phyloP scores from a whole-genome alignment of 176 grass and related monocot genomes.

The Coix lacrymajobi region DNA sequence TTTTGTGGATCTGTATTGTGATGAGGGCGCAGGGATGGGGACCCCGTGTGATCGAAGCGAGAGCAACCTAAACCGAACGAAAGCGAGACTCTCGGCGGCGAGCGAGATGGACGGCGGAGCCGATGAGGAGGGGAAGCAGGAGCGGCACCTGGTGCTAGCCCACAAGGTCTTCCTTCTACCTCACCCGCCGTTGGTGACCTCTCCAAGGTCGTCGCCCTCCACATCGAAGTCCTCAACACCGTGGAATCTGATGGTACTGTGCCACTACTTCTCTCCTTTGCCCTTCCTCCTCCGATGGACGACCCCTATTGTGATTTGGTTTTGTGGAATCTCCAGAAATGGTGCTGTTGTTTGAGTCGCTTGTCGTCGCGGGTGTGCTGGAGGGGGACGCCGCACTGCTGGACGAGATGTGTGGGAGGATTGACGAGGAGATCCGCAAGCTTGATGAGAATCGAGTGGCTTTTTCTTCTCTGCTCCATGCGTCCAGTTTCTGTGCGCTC shows the following conservation, averaged over 20 bases:
- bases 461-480: not conserved
- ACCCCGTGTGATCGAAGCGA: not conserved
- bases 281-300: too few species aligned
- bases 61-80: too few species aligned
- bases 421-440: conserved; percentile 82
- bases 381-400: conserved; percentile 59
- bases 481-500: too few species aligned
- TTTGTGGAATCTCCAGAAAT: too few species aligned
- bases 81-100: not conserved
- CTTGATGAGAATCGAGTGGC: conserved; percentile 70
- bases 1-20: too few species aligned
- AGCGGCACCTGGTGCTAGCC: conserved; percentile 65
- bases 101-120: conserved; percentile 39
- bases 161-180: conserved; percentile 90
- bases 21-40: too few species aligned
- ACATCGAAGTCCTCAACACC: too few species aligned
- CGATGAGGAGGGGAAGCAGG: conserved; percentile 58
- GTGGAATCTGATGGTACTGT: too few species aligned
- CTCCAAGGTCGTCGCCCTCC: too few species aligned
- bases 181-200: conserved; percentile 74
- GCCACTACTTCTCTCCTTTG: too few species aligned
- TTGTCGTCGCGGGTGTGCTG: conserved; percentile 45
- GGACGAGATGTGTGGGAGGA: conserved; percentile 58
- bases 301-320: too few species aligned
- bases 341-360: conserved; percentile 68